Evolutionary conservation across 1,284 basidiomycete genomes (phyloP).

Genomic region (Rhodotorula sp.): DNA sequence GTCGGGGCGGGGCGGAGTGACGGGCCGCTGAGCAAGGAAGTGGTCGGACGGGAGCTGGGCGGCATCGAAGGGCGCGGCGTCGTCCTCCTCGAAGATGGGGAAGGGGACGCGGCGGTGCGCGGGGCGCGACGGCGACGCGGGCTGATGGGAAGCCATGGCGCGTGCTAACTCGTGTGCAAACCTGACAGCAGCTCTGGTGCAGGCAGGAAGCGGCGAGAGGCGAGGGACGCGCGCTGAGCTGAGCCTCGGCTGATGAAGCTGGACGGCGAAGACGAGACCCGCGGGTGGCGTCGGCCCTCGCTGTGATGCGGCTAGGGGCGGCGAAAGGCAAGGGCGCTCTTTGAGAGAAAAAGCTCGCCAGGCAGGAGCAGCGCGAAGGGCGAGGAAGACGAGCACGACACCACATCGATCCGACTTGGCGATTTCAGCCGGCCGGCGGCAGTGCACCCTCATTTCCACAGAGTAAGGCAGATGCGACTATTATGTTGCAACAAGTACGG

Average conservation of each 20-base stretch:
- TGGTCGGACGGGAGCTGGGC: slow-evolving; percentile 30
- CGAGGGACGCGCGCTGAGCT: not conserved
- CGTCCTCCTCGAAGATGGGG: slow-evolving; percentile 24
- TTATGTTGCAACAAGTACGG: not conserved
- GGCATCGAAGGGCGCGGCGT: not conserved
- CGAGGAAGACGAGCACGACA: not conserved
- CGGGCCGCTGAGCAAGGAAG: slow-evolving; percentile 38
- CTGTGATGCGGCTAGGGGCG: too few species aligned
- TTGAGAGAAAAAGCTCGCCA: too few species aligned
- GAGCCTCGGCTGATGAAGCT: not conserved
- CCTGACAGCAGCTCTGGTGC: not conserved
- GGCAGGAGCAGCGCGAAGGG: too few species aligned
- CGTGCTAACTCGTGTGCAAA: not conserved
- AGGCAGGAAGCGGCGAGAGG: not conserved
- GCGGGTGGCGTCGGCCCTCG: not conserved
- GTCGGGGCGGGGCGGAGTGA: slow-evolving; percentile 19
- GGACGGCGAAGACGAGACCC: not conserved
- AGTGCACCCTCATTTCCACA: not conserved
- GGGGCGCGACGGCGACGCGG: not conserved
- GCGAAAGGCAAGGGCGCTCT: too few species aligned
- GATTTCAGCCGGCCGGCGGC: not conserved
- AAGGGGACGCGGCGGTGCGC: slow-evolving; percentile 24
- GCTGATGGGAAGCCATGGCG: not conserved
- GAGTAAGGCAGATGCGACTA: not conserved
- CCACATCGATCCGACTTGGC: not conserved